phyloP scores from a whole-genome alignment of 192 early-diverging fungal genomes.

The Nowakowskiella sp. region DNA sequence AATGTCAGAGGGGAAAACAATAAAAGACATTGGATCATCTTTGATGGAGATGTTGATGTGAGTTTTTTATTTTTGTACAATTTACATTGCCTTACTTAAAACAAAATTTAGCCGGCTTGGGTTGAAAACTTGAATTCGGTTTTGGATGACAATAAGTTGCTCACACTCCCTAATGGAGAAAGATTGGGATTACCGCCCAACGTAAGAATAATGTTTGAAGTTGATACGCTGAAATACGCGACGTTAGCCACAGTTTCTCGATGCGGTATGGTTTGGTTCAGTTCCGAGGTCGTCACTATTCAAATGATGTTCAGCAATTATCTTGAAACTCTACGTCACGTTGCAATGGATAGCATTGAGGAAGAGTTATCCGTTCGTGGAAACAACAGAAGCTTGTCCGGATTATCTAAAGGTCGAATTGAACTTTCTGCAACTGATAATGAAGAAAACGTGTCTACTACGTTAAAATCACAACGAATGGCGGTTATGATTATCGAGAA shows the following conservation, averaged over 20 bases:
- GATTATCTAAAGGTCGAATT: conserved; percentile 13
- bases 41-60: conserved; percentile 96
- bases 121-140: conserved; percentile 98
- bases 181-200: conserved; percentile 89
- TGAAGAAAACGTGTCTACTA: conserved; percentile 1
- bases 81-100: background rate
- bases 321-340: conserved; percentile 62
- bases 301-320: conserved; percentile 78
- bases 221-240: conserved; percentile 95
- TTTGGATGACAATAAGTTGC: conserved; percentile 92
- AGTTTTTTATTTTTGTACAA: too few species aligned
- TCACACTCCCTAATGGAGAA: conserved; percentile 98
- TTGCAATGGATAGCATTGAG: conserved; percentile 73
- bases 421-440: conserved; percentile 32
- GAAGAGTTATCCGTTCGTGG: conserved; percentile 40
- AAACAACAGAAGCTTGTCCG: background rate
- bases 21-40: conserved; percentile 98
- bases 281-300: conserved; percentile 74
- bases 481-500: conserved; percentile 64
- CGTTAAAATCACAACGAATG: conserved; percentile 48
- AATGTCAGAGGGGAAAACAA: conserved; percentile 91
- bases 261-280: conserved; percentile 99
- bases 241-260: conserved; percentile 97
- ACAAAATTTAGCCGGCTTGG: conserved; percentile 91
- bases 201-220: conserved; percentile 98